Conservation (phyloP, 495 filamentous ascomycete genomes). For the Hypoxylon lienhwacheense region DNA sequence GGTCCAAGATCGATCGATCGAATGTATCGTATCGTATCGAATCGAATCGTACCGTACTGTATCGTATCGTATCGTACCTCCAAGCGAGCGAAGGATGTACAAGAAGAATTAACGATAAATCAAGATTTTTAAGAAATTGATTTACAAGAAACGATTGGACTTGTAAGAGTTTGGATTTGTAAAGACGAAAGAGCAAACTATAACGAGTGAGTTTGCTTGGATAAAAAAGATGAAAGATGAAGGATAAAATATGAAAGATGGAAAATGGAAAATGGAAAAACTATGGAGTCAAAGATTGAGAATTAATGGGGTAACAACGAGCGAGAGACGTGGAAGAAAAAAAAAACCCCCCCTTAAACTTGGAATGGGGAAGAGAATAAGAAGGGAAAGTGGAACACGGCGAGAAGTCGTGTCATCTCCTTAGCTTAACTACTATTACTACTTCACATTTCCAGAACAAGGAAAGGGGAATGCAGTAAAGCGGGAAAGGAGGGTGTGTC, state of each 20-base stretch:
- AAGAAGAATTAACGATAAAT: slow-evolving; percentile 17
- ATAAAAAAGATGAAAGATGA: slow-evolving; percentile 30
- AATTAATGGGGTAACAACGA: slow-evolving; percentile 21
- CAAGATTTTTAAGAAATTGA: slow-evolving; percentile 5
- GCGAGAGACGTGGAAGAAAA: slow-evolving; percentile 11
- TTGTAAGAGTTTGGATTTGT: too few species aligned
- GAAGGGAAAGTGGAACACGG: slow-evolving; percentile 21
- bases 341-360: slow-evolving; percentile 14
- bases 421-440: slow-evolving; percentile 19
- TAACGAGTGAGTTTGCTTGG: slow-evolving; percentile 45
- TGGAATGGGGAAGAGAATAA: slow-evolving; percentile 28
- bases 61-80: slow-evolving; percentile 9
- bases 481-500: slow-evolving; percentile 29
- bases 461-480: slow-evolving; percentile 22
- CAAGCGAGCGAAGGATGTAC: slow-evolving; percentile 24
- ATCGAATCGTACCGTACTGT: slow-evolving; percentile 11
- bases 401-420: slow-evolving; percentile 13
- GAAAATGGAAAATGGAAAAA: not conserved
- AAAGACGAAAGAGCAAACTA: slow-evolving; percentile 40
- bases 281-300: too few species aligned
- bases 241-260: slow-evolving; percentile 14
- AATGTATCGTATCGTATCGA: not conserved
- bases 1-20: too few species aligned
- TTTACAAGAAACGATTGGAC: slow-evolving; percentile 35
- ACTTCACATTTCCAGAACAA: slow-evolving; percentile 10